Evolutionary conservation across 2,329 filamentous ascomycete genomes (phyloP).

Genomic region (Phyllosticta capitalensis): DNA sequence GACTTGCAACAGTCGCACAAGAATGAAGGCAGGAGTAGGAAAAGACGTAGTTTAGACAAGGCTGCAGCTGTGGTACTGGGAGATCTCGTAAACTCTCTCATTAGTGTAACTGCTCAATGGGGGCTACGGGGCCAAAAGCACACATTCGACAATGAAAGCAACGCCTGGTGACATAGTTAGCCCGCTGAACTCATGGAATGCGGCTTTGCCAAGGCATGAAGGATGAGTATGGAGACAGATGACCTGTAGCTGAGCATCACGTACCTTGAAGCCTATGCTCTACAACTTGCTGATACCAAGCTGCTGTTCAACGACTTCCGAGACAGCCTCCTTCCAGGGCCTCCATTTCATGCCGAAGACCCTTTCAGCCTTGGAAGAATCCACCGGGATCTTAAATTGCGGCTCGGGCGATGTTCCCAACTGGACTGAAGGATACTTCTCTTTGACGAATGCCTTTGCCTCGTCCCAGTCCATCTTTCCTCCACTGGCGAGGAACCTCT

Average conservation of each 20-base stretch:
- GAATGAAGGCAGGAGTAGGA: neutral
- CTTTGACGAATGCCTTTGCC: conserved; percentile 12
- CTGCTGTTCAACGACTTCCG: conserved; percentile 6
- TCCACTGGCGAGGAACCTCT: conserved; percentile 13
- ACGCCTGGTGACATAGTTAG: neutral
- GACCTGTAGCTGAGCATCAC: neutral
- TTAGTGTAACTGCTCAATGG: neutral
- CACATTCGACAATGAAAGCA: neutral
- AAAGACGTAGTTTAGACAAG: neutral
- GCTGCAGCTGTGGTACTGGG: neutral
- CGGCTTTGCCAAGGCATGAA: neutral
- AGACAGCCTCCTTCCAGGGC: conserved; percentile 1
- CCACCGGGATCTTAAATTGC: conserved; percentile 6
- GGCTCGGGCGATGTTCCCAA: conserved; percentile 11
- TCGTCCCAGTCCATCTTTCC: conserved; percentile 14
- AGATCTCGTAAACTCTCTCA: neutral
- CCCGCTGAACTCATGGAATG: neutral
- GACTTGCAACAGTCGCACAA: neutral
- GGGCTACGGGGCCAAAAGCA: neutral
- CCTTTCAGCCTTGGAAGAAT: conserved; percentile 13
- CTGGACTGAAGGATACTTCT: conserved; percentile 14
- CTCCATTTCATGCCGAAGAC: conserved; percentile 14
- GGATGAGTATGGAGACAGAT: neutral
- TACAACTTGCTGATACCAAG: neutral
- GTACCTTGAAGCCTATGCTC: neutral